Evolutionary conservation across 495 filamentous ascomycete species (phyloP), one percentile per base, ranked within the genome.

Genomic region (Aspergillus funiculosus): DNA sequence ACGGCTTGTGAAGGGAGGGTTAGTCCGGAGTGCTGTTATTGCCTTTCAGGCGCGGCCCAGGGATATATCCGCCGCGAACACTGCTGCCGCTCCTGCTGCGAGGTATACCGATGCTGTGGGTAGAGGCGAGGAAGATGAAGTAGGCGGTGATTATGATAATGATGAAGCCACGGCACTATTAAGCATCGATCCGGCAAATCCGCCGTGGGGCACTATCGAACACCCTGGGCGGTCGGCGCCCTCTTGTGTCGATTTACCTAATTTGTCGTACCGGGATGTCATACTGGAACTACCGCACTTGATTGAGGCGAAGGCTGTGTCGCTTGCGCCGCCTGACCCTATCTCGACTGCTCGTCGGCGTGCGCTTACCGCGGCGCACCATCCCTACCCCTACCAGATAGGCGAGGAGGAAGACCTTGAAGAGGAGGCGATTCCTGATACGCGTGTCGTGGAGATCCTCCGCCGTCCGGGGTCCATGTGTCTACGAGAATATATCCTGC

Each of bases 221-320:
- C 92, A 98, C 53, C 79, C 85, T 0, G 94, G 91, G 36, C 97
- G 94, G 92, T 84, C 83, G 4, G 82, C 89, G 2, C 89, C 92
- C 5, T 65, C 68, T 6, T 86, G 80, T 0, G 68, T 71, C 2
- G 85, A 94, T 54, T 63, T 94, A 2, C 81, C 89, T 4, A 80
- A 89, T 52, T 64, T 96, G 7, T 81, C 90, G 34, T 96, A 91
- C 59, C 71, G 71, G 28, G 79, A 76, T 0, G 87, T 98, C n/a
- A 77, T 98, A 9, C 68, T 73, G 14, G 94, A 97, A 67, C 72
- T 98, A 10, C 86, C 91, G 2, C 85, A 95, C 56, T 72, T 98
- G 17, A 89, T 98, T 46, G 92, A 98, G 63, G 90, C 89, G 0
- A 89, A 89, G 65, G 92, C 89, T 5, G 81, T 92, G 9, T 85